A percentile compares a stretch with the other conserved stretches of the same genome.
Evolutionary conservation across 805 yeast genomes (phyloP).

Genomic region (Wickerhamiella allomyrinae): DNA sequence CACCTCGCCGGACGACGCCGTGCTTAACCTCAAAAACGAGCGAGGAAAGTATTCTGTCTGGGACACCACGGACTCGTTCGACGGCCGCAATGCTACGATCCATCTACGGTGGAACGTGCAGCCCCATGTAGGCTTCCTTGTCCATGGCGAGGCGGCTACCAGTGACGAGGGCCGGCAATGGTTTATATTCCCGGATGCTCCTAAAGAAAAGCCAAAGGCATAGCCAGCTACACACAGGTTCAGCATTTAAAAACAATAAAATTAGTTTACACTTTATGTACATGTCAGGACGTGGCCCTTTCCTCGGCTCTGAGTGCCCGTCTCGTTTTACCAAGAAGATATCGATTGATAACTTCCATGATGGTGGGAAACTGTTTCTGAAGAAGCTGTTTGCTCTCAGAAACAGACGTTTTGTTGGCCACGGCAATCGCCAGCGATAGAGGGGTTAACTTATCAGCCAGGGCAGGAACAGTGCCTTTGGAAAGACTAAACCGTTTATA

Average conservation of each 20-base stretch:
- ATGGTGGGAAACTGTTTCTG: not conserved
- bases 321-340: too few relatives aligned
- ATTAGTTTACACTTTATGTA: not conserved
- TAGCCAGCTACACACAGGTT: too few relatives aligned
- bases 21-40: constrained; percentile 34
- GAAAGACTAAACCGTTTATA: not conserved
- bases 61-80: constrained; percentile 53
- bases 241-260: not conserved
- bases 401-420: not conserved
- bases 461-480: not conserved
- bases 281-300: not conserved
- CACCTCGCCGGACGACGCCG: constrained; percentile 41
- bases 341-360: not conserved
- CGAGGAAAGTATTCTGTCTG: constrained; percentile 73
- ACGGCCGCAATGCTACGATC: constrained; percentile 49
- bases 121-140: constrained; percentile 73
- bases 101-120: constrained; percentile 82
- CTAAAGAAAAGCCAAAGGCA: constrained; percentile 1
- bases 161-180: constrained; percentile 8
- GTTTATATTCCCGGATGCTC: constrained; percentile 12
- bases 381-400: not conserved
- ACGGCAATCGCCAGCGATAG: not conserved
- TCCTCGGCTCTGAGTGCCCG: too few relatives aligned
- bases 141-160: constrained; percentile 42
- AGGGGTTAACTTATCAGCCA: not conserved